phyloP scores from a whole-genome alignment of 352 stramenopile species.

The Globisporangium spinosum region DNA sequence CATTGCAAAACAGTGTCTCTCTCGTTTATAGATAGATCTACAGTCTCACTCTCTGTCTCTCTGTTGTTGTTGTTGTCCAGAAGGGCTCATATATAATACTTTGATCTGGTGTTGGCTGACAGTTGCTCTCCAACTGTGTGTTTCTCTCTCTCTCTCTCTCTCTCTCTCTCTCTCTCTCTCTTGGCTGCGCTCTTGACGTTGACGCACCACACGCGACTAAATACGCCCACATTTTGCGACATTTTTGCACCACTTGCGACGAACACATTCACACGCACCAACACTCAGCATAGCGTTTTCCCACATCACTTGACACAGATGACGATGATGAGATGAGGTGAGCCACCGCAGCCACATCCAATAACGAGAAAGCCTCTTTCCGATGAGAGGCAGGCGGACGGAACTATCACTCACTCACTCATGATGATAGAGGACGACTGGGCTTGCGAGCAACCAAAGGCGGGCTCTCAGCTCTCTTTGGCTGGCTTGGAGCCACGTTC shows the following conservation, averaged over 20 bases:
- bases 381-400: slow-evolving; percentile 4
- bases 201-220: neutral
- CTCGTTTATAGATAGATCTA: neutral
- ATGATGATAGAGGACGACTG: neutral
- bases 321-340: neutral
- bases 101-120: neutral
- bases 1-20: neutral
- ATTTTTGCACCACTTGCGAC: slow-evolving; percentile 6
- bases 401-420: neutral
- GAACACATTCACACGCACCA: slow-evolving; percentile 5
- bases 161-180: neutral
- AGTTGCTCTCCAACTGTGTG: slow-evolving; percentile 4
- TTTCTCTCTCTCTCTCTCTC: neutral
- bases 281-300: slow-evolving; percentile 3
- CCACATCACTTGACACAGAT: neutral
- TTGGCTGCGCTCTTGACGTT: neutral
- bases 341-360: neutral
- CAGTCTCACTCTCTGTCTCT: neutral
- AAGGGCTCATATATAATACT: slow-evolving; percentile 11
- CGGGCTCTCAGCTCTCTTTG: neutral
- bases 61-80: slow-evolving; percentile 1
- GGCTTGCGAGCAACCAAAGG: neutral
- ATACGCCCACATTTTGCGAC: slow-evolving; percentile 3
- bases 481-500: neutral
- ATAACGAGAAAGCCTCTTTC: slow-evolving; percentile 3